Evolutionary conservation across 2,329 filamentous ascomycete species (phyloP), one percentile per base, ranked within the genome.

Genomic region (Arthroderma uncinatum): DNA sequence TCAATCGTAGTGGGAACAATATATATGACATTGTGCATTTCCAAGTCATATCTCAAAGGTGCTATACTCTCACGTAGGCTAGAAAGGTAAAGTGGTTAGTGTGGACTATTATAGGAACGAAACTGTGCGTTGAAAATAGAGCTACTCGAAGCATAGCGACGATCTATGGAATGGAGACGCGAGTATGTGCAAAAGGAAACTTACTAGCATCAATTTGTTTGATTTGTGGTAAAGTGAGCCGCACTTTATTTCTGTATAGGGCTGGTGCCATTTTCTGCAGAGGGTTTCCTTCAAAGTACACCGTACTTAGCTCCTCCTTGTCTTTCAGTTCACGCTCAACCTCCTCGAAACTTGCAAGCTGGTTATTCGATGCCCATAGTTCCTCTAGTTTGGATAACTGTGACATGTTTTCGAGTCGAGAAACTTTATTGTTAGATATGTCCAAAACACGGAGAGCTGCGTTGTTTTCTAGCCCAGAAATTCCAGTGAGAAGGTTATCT

Each of bases 271-370:
- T 80, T 60, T 83, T 78, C 74, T 98, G 93, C 64, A 98, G 71
- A 25, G 91, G 92, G 66, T 95, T 96, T 1, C 90, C 91, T 69
- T 98, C 93, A 63, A 98, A 94, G 70, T 98, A 98, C 9, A 98
- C 92, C 0, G 93, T 96, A 59, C 85, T 83, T 64, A 97, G 73
- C 37, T 84, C 76, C 67, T 87, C 77, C 76, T 95, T 96, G 67
- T 93, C 86, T 55, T 74, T 79, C 62, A 98, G 73, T 64, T 87
- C 81, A 57, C 79, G 80, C 73, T 96, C 74, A 2, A 97, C 81
- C 66, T 97, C 91, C 44, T 78, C 77, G 66, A 97, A 95, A 68
- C 88, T 88, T 19, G 74, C 75, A 25, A 98, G 71, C 64, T 86
- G 78, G 72, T 95, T 97, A 71, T 91, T 90, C 64, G 88, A 93